Conservation (phyloP, 2,329 filamentous ascomycete species). For the Epichloe gansuensis region DNA sequence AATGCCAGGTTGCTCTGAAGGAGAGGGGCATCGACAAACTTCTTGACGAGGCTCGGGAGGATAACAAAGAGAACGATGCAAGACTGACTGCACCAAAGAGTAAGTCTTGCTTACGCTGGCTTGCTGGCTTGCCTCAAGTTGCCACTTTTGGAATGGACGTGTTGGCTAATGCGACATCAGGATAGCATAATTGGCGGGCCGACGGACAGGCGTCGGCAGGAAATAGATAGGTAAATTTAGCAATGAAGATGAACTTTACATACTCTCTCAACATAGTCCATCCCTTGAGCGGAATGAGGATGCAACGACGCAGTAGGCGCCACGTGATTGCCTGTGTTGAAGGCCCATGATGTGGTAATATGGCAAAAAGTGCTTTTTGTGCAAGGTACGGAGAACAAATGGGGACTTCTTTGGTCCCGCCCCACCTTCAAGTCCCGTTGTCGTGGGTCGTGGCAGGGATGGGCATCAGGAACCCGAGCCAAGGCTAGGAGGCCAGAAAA, state of each 20-base stretch:
- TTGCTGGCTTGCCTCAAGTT: neutral
- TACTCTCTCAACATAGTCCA: too few species aligned
- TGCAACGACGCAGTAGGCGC: neutral
- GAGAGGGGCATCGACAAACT: conserved; percentile 85
- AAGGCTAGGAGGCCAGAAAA: conserved; percentile 1
- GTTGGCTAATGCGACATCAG: neutral
- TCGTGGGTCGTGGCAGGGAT: conserved; percentile 5
- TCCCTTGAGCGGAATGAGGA: too few species aligned
- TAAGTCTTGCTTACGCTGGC: conserved; percentile 12
- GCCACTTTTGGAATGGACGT: neutral
- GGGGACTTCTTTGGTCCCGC: neutral
- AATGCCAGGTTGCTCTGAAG: conserved; percentile 63
- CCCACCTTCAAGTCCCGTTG: conserved; percentile 3
- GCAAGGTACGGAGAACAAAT: too few species aligned
- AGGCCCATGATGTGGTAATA: too few species aligned
- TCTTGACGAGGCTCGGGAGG: conserved; percentile 79
- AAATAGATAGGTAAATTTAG: neutral
- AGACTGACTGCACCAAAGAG: conserved; percentile 30
- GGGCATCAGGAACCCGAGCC: neutral
- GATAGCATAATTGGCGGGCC: neutral
- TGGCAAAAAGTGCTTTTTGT: too few species aligned
- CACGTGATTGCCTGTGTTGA: neutral
- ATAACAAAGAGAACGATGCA: conserved; percentile 76
- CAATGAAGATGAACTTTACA: too few species aligned
- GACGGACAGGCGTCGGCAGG: too few species aligned